Evolutionary conservation across 2,329 filamentous ascomycete genomes (phyloP), one percentile per base, ranked within the genome.

Genomic region (Colletotrichum somersetense): DNA sequence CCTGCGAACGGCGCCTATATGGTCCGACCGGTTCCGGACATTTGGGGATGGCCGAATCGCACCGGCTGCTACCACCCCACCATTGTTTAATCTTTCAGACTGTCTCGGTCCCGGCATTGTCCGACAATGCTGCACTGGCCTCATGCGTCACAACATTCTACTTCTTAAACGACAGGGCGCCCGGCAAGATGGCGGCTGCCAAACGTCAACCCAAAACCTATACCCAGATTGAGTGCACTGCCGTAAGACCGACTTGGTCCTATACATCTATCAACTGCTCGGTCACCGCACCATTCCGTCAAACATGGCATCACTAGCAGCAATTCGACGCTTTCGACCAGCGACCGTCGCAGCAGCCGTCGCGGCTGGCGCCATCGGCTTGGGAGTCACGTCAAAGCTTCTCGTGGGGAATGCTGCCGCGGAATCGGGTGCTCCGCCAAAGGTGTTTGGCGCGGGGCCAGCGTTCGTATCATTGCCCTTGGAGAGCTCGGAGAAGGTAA

Each of bases 391-490:
- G 0, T 72, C 77, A 0, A 78, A 67, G 18, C 55, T 78, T 40
- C 56, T 77, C 14, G 48, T 75, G n/a, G 72, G 74, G 5, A 76
- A 59, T 20, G 78, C 75, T n/a, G 35, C 46, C 0, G 70, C 70
- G 2, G 70, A 72, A 2, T 65, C 66, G 1, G 59, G 59, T 12
- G 66, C 66, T 46, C 46, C 70, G 55, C 53, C 66, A 55, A 72
- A 70, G 61, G 66, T 79, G 0, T 83, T 85, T 69, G 79, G 79
- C 2, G 70, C 74, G 0, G 83, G 83, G 0, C 81, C 82, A 0
- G 79, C 81, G 0, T 98, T 95, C 84, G 82, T 98, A 74, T 91
- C 91, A 73, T 88, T 98, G 77, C 91, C 92, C 84, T 87, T 98
- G 68, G 89, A 94, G 69, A 90, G 92, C 68, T 89, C 95, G 62